phyloP scores from a whole-genome alignment of 495 filamentous ascomycete genomes.

The Lichina pygmaea region DNA sequence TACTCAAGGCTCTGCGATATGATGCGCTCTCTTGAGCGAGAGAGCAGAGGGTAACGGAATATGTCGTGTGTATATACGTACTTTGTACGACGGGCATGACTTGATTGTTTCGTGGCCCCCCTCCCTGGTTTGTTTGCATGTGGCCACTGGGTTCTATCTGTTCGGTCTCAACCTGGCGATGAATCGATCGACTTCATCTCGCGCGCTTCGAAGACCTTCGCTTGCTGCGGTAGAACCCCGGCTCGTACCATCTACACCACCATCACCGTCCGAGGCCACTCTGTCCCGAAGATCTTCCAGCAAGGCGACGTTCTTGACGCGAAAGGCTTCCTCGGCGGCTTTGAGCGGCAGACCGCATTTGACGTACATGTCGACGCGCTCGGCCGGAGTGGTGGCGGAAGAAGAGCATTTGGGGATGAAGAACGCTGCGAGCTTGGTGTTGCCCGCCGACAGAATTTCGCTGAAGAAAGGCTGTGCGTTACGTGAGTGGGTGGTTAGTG shows the following conservation, averaged over 20 bases:
- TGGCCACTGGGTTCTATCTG: too few species aligned
- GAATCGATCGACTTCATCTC: too few species aligned
- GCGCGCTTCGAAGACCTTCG: too few species aligned
- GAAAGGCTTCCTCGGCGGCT: slow-evolving; percentile 78
- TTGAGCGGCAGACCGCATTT: slow-evolving; percentile 80
- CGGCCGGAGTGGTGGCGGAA: slow-evolving; percentile 23
- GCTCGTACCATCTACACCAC: background rate
- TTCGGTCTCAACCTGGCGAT: too few species aligned
- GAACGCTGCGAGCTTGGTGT: slow-evolving; percentile 53
- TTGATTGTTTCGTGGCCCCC: too few species aligned
- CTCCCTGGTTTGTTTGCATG: too few species aligned
- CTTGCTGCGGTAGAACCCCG: too few species aligned
- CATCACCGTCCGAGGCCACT: slow-evolving; percentile 12
- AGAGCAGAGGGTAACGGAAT: too few species aligned
- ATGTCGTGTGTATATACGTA: too few species aligned
- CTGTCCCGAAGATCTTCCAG: slow-evolving; percentile 29
- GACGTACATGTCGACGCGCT: slow-evolving; percentile 77
- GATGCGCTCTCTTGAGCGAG: too few species aligned
- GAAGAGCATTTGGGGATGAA: slow-evolving; percentile 74
- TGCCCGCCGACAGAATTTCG: slow-evolving; percentile 65
- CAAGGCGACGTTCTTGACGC: slow-evolving; percentile 45
- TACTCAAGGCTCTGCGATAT: too few species aligned
- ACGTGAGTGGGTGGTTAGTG: background rate
- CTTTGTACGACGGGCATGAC: too few species aligned
- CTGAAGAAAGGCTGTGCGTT: slow-evolving; percentile 57